Percentiles rank a stretch among this genome's conserved stretches.
Conservation (phyloP, 331 rosid genomes). For the Dryas integrifolia region DNA sequence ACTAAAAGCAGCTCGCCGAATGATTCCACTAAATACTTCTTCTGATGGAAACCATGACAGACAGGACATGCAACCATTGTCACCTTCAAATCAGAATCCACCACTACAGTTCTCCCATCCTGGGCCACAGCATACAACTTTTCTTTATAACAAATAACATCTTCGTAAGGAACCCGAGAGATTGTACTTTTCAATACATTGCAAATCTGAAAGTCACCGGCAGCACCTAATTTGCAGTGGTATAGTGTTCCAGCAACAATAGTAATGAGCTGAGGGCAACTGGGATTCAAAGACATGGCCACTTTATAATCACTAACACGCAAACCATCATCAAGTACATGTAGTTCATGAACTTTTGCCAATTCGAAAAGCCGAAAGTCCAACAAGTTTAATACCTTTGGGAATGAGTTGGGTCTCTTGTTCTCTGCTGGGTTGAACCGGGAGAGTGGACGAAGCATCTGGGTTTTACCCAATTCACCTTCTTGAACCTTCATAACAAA, state of each 20-base stretch:
- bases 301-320: not conserved
- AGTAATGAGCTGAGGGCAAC: not conserved
- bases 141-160: constrained; percentile 1
- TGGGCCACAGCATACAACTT: constrained; percentile 13
- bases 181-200: not conserved
- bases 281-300: not conserved
- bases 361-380: not conserved
- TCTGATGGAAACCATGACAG: not conserved
- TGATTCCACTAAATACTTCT: not conserved
- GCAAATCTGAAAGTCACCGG: too few species aligned
- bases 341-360: not conserved
- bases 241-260: not conserved
- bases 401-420: not conserved
- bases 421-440: not conserved
- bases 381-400: not conserved
- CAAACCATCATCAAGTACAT: not conserved
- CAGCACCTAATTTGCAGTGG: not conserved
- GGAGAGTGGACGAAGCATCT: not conserved
- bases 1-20: not conserved
- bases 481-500: not conserved
- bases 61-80: not conserved
- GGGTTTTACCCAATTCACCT: not conserved
- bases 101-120: not conserved
- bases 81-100: not conserved
- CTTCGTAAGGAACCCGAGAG: not conserved